These are phyloP conservation scores for Escallonia herrerae DNA, from an alignment of 129 eudicot genomes.

Conservation along the genomic window DNA sequence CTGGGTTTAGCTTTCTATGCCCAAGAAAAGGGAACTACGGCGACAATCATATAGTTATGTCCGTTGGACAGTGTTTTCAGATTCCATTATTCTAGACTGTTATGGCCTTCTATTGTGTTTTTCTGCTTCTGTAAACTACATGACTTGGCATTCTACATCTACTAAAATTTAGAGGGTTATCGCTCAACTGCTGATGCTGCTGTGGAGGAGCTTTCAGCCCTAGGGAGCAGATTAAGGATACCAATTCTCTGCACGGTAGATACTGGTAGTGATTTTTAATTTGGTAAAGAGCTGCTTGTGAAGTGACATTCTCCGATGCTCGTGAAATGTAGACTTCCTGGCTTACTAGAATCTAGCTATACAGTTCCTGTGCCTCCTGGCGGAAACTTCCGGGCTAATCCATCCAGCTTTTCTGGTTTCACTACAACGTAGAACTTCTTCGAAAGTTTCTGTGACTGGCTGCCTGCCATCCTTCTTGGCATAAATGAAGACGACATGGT, in stretches of 20 bases:
- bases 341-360: no score
- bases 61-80: conserved; percentile 7
- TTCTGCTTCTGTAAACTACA: neutral
- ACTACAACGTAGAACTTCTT: no score
- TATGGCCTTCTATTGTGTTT: neutral
- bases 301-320: no score
- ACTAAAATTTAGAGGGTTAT: neutral
- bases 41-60: conserved; percentile 13
- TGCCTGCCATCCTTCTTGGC: no score
- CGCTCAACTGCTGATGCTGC: neutral
- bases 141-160: neutral
- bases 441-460: no score
- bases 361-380: no score
- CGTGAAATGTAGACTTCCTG: no score
- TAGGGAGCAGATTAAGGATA: neutral
- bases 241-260: no score
- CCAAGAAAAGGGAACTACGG: conserved; percentile 17
- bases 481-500: no score
- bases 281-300: neutral
- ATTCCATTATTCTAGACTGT: neutral
- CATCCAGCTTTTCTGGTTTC: no score
- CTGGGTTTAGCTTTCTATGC: conserved; percentile 20
- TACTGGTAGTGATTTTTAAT: no score
- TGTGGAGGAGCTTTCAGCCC: neutral
- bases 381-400: no score